Conservation (phyloP, 1,139 yeast species). For the Ashbya aceris region DNA sequence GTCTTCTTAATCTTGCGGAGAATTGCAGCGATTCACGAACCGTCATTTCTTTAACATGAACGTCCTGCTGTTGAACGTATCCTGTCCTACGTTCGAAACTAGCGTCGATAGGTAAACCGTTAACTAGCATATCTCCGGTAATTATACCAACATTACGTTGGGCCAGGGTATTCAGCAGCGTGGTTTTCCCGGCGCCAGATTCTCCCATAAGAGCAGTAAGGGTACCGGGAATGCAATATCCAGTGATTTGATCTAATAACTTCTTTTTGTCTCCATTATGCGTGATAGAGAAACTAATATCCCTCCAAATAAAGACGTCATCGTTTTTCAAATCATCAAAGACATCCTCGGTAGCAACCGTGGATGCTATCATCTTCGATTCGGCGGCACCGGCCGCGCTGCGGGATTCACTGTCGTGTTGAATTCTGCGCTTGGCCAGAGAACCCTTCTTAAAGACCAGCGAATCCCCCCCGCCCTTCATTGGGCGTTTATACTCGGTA, state of each 20-base stretch:
- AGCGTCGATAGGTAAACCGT: slow-evolving; percentile 40
- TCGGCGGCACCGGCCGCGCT: slow-evolving; percentile 27
- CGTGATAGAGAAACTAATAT: slow-evolving; percentile 36
- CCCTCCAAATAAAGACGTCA: slow-evolving; percentile 36
- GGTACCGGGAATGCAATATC: slow-evolving; percentile 46
- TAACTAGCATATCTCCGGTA: slow-evolving; percentile 50
- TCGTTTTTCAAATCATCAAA: slow-evolving; percentile 32
- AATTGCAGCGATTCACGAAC: slow-evolving; percentile 48
- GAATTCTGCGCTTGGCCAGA: slow-evolving; percentile 6
- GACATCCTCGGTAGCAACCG: slow-evolving; percentile 34
- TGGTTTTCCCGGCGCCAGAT: slow-evolving; percentile 68
- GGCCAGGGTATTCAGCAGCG: slow-evolving; percentile 50
- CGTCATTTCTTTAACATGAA: slow-evolving; percentile 44
- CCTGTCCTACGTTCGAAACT: slow-evolving; percentile 51
- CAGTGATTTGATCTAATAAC: slow-evolving; percentile 40
- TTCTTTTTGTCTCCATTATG: slow-evolving; percentile 29
- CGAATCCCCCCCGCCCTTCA: slow-evolving; percentile 37
- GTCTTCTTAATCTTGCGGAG: slow-evolving; percentile 47
- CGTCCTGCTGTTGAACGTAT: slow-evolving; percentile 54
- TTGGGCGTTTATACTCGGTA: slow-evolving; percentile 35
- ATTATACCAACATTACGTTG: slow-evolving; percentile 45
- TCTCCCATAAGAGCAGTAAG: slow-evolving; percentile 61
- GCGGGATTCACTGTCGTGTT: slow-evolving; percentile 4
- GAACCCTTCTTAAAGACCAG: slow-evolving; percentile 33
- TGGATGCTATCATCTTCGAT: slow-evolving; percentile 26